phyloP scores from a whole-genome alignment of 208 protist genomes.

The Acanthamoeba lugdunensis region DNA sequence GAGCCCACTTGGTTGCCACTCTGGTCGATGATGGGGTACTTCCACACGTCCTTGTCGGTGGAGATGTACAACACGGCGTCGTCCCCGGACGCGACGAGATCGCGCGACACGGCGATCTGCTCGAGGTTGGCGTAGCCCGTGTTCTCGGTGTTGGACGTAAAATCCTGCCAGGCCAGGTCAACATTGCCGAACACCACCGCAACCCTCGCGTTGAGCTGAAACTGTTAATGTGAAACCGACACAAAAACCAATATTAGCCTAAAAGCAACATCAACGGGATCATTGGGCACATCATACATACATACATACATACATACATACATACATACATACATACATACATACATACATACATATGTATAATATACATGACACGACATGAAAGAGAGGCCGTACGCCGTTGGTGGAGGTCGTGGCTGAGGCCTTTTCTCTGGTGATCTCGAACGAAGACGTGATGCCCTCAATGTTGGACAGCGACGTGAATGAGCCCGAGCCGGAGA shows the following conservation, averaged over 20 bases:
- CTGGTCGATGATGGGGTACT: neutral
- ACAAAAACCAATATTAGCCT: no score
- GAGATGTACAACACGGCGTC: neutral
- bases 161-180: no score
- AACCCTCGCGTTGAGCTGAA: no score
- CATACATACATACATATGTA: no score
- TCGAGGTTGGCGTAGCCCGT: neutral
- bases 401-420: neutral
- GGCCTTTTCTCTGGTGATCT: conserved; percentile 12
- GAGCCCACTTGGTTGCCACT: neutral
- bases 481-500: conserved; percentile 4
- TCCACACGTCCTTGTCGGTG: neutral
- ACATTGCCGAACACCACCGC: no score
- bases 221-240: no score
- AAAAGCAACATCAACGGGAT: no score
- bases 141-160: no score
- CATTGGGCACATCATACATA: no score
- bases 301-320: no score
- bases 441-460: neutral
- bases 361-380: no score
- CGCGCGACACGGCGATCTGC: neutral
- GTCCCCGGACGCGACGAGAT: neutral
- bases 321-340: no score
- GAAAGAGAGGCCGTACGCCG: neutral
- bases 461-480: conserved; percentile 35